Evolutionary conservation across 2,329 filamentous ascomycete genomes (phyloP), one percentile per base, ranked within the genome.

Genomic region (Curvularia sp.): DNA sequence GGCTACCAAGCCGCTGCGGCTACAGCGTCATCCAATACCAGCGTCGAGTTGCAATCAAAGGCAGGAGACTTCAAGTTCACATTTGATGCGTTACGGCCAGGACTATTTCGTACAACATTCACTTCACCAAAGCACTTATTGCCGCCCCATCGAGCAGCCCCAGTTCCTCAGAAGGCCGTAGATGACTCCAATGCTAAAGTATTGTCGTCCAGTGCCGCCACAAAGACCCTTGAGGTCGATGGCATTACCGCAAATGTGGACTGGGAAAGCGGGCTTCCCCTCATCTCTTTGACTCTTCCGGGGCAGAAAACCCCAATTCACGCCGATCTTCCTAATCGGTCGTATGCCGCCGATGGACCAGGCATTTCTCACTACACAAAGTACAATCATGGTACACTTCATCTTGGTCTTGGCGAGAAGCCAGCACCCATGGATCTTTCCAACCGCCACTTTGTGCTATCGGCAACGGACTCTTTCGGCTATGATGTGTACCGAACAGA

Each of bases 371-470:
- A 90, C 67, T 91, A 91, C 69, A 86, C 85, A 0, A 76, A 80
- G 13, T 89, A 89, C 71, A 85, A 88, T 61, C 79, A 83, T 15
- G 81, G 83, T 20, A 88, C 85, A 0, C 81, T 92, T 0, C 87
- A 92, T 65, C 84, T 90, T 18, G 89, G 89, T 0, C 80, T 92
- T 0, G 89, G 89, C 4, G 89, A 92, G 72, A 91, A 91, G 71
- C 82, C 87, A 5, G 89, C 88, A 0, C 89, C 89, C 0, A 90
- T 92, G 87, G 86, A 92, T 67, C 80, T 92, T 1, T 87, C 84
- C 0, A 88, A 87, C 31, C 83, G 89, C 0, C 81, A 85, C 26
- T 92, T 91, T 71, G 82, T 84, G 26, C 79, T 92, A 13, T 86
- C 88, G 0, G 88, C 87, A 2, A 91, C 87, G 0, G 89, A 92